These are phyloP conservation scores for Ensete glaucum DNA, from an alignment of 176 grass and related monocot genomes.

Conservation along the genomic window DNA sequence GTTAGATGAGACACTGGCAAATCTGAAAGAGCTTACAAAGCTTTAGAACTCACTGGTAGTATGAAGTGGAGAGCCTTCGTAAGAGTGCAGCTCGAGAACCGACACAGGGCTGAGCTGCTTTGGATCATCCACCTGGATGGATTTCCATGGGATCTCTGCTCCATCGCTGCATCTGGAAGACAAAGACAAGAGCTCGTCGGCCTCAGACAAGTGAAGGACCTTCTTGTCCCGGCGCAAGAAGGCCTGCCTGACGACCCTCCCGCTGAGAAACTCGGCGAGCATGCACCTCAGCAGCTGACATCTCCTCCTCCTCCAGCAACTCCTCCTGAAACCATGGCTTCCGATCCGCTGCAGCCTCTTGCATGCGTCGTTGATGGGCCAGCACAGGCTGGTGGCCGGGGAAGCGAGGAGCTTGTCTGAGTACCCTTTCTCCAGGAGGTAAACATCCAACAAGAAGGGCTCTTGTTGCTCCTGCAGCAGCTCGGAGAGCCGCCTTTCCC, in stretches of 20 bases:
- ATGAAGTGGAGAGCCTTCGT: constrained; percentile 17
- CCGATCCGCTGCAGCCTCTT: neutral
- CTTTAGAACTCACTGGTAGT: constrained; percentile 11
- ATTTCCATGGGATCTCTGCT: neutral
- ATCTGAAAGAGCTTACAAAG: constrained; percentile 1
- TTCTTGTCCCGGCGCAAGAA: neutral
- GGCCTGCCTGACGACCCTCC: neutral
- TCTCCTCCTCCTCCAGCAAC: neutral
- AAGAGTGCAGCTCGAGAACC: constrained; percentile 21
- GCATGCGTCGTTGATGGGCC: neutral
- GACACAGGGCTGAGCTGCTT: constrained; percentile 44
- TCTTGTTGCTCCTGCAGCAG: constrained; percentile 38
- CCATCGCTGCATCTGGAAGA: neutral
- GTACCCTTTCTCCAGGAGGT: constrained; percentile 43
- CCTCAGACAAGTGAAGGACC: neutral
- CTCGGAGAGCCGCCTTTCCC: constrained; percentile 19
- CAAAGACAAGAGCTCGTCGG: neutral
- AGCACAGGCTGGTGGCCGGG: neutral
- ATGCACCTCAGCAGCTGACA: neutral
- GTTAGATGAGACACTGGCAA: neutral
- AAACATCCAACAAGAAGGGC: constrained; percentile 37
- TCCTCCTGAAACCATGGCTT: neutral
- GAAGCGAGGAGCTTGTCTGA: neutral
- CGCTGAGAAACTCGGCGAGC: neutral
- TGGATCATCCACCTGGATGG: neutral